Percentiles rank a stretch among this genome's conserved stretches.
Conservation (phyloP, 108 stramenopile genomes). For the Mediolabrus comicus region DNA sequence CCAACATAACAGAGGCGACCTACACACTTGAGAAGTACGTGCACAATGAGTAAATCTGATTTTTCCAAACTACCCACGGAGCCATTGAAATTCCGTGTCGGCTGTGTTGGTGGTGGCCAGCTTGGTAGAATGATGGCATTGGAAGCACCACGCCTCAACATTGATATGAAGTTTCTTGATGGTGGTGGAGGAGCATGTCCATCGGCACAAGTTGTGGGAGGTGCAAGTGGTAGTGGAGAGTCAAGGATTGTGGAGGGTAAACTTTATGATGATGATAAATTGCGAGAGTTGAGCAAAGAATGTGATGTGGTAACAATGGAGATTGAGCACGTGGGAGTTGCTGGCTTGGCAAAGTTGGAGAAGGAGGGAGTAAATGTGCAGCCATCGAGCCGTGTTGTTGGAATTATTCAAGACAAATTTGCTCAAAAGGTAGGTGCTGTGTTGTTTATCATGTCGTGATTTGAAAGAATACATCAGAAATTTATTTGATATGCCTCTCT, state of each 20-base stretch:
- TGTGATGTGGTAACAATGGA: slow-evolving; percentile 96
- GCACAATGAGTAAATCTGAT: neutral
- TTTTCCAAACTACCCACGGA: slow-evolving; percentile 25
- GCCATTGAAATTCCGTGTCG: slow-evolving; percentile 60
- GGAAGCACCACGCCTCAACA: slow-evolving; percentile 92
- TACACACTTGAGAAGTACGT: neutral
- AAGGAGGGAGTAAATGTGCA: slow-evolving; percentile 84
- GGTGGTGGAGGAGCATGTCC: slow-evolving; percentile 64
- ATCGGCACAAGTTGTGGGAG: slow-evolving; percentile 60
- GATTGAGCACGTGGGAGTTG: slow-evolving; percentile 97
- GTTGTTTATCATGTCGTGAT: neutral
- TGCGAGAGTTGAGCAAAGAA: slow-evolving; percentile 63
- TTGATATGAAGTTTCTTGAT: slow-evolving; percentile 89
- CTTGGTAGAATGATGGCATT: slow-evolving; percentile 99
- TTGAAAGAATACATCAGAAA: neutral
- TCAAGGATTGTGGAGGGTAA: slow-evolving; percentile 71
- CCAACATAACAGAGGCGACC: neutral
- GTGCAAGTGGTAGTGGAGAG: slow-evolving; percentile 4
- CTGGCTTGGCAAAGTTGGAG: slow-evolving; percentile 80
- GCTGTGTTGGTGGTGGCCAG: slow-evolving; percentile 98
- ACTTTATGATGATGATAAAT: slow-evolving; percentile 78
- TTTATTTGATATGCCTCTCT: slow-evolving; percentile 5
- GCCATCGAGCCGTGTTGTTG: slow-evolving; percentile 81
- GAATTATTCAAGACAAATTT: slow-evolving; percentile 95
- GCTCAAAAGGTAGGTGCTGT: slow-evolving; percentile 76